Percentiles rank a stretch among this genome's conserved stretches.
These are phyloP conservation scores for Syncephalastrum racemosum DNA, from an alignment of 371 early-diverging fungal genomes.

Conservation along the genomic window DNA sequence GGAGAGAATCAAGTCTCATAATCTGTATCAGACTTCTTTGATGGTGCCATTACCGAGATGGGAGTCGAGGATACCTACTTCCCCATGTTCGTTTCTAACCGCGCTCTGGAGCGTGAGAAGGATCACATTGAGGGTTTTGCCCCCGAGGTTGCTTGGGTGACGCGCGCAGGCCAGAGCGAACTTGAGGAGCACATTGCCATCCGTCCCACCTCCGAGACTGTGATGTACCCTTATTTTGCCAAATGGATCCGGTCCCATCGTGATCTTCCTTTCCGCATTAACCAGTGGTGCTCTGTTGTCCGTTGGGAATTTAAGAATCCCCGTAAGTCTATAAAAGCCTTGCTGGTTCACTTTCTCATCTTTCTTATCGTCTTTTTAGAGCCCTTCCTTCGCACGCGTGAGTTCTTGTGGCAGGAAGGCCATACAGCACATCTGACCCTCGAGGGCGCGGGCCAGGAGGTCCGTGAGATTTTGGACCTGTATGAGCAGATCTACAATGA, in stretches of 20 bases:
- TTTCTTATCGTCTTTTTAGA: slow-evolving; percentile 40
- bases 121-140: slow-evolving; percentile 99
- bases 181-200: slow-evolving; percentile 98
- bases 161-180: slow-evolving; percentile 93
- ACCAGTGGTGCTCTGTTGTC: slow-evolving; percentile 99
- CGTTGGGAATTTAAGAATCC: slow-evolving; percentile 99
- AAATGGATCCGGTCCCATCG: slow-evolving; percentile 99
- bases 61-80: slow-evolving; percentile 99
- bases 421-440: slow-evolving; percentile 97
- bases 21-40: slow-evolving; percentile 80
- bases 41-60: slow-evolving; percentile 84
- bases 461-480: slow-evolving; percentile 89
- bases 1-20: neutral
- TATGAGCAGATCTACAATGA: slow-evolving; percentile 98
- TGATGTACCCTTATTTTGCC: slow-evolving; percentile 99
- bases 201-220: slow-evolving; percentile 99
- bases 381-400: slow-evolving; percentile 99
- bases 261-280: slow-evolving; percentile 97
- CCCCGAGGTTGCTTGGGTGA: slow-evolving; percentile 99
- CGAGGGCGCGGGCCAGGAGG: slow-evolving; percentile 93
- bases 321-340: slow-evolving; percentile 50
- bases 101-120: slow-evolving; percentile 95
- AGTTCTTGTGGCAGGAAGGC: slow-evolving; percentile 99
- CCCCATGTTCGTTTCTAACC: slow-evolving; percentile 99
- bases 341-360: neutral